Evolutionary conservation across 257 asterid genomes (phyloP).

Genomic region (Solanum lycopersicoides): DNA sequence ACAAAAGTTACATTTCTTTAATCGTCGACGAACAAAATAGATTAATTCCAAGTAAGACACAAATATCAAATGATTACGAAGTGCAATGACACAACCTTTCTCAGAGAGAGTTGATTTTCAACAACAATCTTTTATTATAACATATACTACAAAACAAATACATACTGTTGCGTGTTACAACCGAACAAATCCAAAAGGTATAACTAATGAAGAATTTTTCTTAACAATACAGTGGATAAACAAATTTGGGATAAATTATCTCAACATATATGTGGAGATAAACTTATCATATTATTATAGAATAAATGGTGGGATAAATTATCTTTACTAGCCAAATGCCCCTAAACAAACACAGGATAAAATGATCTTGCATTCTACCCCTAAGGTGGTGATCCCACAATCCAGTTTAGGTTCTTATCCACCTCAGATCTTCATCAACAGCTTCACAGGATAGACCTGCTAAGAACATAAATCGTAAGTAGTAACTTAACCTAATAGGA

Average conservation of each 20-base stretch:
- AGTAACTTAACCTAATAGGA: not conserved
- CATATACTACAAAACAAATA: not conserved
- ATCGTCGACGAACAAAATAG: no score
- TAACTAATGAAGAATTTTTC: not conserved
- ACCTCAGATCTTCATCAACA: not conserved
- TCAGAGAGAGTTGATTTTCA: no score
- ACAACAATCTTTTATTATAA: not conserved
- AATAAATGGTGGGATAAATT: not conserved
- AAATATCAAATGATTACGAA: no score
- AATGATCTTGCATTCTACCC: not conserved
- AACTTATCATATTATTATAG: no score
- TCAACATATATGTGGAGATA: not conserved
- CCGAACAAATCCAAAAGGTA: no score
- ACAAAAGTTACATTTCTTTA: not conserved
- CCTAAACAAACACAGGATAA: not conserved
- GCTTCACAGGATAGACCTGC: not conserved
- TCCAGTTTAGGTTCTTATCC: not conserved
- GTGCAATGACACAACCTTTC: no score
- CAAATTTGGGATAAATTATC: not conserved
- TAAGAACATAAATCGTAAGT: not conserved
- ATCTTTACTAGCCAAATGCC: not conserved
- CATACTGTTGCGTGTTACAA: not conserved
- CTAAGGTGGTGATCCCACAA: not conserved
- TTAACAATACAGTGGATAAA: not conserved
- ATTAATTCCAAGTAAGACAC: no score